Conservation (phyloP, 169 alveolate genomes). For the Plasmodium chabaudi region DNA sequence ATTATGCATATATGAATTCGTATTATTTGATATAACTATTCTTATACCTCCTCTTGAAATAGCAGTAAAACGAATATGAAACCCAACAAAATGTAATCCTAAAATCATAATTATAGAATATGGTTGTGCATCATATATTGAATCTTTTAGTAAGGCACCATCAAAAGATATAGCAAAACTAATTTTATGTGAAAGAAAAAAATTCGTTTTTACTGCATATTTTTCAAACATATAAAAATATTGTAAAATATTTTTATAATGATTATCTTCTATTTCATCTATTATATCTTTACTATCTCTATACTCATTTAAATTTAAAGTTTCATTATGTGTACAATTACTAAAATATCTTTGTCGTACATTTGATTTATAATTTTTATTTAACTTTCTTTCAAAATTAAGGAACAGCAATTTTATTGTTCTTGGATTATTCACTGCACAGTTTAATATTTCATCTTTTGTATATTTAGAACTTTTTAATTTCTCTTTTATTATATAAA, state of each 20-base stretch:
- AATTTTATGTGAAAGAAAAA: constrained; percentile 80
- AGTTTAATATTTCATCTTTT: constrained; percentile 48
- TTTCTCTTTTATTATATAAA: constrained; percentile 63
- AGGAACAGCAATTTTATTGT: constrained; percentile 47
- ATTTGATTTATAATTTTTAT: not conserved
- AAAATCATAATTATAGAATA: constrained; percentile 83
- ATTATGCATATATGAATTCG: constrained; percentile 84
- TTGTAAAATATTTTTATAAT: constrained; percentile 80
- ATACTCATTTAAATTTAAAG: not conserved
- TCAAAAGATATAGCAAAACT: constrained; percentile 83
- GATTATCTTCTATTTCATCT: constrained; percentile 81
- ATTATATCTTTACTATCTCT: constrained; percentile 60
- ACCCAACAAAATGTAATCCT: constrained; percentile 89
- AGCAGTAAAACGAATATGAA: constrained; percentile 86
- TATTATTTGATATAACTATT: constrained; percentile 85
- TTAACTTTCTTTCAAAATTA: constrained; percentile 44
- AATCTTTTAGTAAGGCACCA: constrained; percentile 77
- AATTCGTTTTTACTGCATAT: constrained; percentile 83
- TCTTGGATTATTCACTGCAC: constrained; percentile 35
- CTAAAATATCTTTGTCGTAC: not conserved
- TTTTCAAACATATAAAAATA: constrained; percentile 82
- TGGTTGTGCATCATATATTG: constrained; percentile 83
- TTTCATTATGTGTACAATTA: not conserved
- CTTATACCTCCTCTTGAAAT: constrained; percentile 90
- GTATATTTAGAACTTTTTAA: constrained; percentile 68